A percentile compares a stretch with the other conserved stretches of the same genome.
Conservation (phyloP, 73 alveolate species). For the Symbiodinium pilosum region DNA sequence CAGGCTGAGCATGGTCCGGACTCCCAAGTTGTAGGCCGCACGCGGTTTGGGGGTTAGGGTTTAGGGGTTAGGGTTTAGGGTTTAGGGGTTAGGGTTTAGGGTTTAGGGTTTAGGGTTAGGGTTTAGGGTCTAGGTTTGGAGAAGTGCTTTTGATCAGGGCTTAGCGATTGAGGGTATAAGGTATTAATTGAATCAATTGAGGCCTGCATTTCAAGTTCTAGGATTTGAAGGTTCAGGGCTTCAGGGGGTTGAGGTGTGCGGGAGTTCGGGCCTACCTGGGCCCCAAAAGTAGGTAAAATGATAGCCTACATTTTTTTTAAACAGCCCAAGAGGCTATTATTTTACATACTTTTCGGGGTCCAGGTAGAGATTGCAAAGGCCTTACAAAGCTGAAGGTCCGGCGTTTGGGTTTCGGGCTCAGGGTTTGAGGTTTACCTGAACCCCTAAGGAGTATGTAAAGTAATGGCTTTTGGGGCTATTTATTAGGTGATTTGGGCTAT, state of each 20-base stretch:
- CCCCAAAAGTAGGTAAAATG: too few species aligned
- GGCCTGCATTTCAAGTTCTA: neutral
- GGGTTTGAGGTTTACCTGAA: neutral
- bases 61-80: neutral
- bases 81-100: neutral
- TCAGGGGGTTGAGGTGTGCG: neutral
- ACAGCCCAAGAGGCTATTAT: too few species aligned
- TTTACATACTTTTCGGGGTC: too few species aligned
- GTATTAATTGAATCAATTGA: neutral
- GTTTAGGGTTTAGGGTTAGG: neutral
- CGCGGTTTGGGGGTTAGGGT: neutral
- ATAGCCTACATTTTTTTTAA: too few species aligned
- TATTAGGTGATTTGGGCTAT: too few species aligned
- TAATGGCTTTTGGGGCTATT: too few species aligned
- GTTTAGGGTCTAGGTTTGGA: neutral
- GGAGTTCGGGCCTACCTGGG: too few species aligned
- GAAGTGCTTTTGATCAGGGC: too few species aligned
- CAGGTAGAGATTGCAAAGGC: too few species aligned
- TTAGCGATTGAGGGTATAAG: neutral
- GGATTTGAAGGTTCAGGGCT: neutral
- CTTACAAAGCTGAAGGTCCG: neutral
- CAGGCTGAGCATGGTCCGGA: slow-evolving; percentile 93
- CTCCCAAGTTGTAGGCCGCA: slow-evolving; percentile 63
- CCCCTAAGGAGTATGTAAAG: too few species aligned
- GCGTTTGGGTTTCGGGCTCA: neutral